phyloP scores from a whole-genome alignment of 768 basidiomycete species.

The Neoboletus brunneissimus region DNA sequence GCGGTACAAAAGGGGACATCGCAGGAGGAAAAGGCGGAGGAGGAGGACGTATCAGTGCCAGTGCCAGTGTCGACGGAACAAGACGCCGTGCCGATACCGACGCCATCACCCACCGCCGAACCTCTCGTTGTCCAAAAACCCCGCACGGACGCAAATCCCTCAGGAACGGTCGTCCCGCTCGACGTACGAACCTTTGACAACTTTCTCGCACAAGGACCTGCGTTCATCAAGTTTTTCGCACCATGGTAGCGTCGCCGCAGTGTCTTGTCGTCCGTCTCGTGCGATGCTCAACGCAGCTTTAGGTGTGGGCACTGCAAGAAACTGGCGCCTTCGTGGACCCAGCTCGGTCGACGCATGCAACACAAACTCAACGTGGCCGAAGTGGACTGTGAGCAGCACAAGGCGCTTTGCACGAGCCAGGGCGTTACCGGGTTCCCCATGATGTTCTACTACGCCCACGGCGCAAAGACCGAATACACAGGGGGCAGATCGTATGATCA shows the following conservation, averaged over 20 bases:
- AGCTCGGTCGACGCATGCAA: constrained; percentile 70
- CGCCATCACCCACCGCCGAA: constrained; percentile 4
- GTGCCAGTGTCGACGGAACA: constrained; percentile 3
- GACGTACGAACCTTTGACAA: constrained; percentile 36
- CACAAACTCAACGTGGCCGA: constrained; percentile 75
- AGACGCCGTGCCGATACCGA: neutral
- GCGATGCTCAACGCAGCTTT: neutral
- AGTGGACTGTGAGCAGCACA: constrained; percentile 83
- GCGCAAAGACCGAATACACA: constrained; percentile 69
- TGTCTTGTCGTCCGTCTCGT: too few species aligned
- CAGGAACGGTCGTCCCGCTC: constrained; percentile 25
- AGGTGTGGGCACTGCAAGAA: constrained; percentile 97
- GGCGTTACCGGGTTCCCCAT: constrained; percentile 82
- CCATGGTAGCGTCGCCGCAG: constrained; percentile 60
- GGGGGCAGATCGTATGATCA: constrained; percentile 70
- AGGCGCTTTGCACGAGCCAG: constrained; percentile 60
- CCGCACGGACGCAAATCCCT: constrained; percentile 21
- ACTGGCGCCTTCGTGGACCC: constrained; percentile 76
- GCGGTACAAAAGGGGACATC: constrained; percentile 23
- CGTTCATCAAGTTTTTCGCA: constrained; percentile 82
- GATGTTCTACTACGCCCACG: constrained; percentile 61
- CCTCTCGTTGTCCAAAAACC: constrained; percentile 16
- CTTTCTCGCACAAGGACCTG: constrained; percentile 44
- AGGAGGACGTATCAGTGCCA: neutral
- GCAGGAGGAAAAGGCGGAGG: neutral